These are phyloP conservation scores for Aspergillus diversus DNA, from an alignment of 495 filamentous ascomycete genomes.

Conservation along the genomic window DNA sequence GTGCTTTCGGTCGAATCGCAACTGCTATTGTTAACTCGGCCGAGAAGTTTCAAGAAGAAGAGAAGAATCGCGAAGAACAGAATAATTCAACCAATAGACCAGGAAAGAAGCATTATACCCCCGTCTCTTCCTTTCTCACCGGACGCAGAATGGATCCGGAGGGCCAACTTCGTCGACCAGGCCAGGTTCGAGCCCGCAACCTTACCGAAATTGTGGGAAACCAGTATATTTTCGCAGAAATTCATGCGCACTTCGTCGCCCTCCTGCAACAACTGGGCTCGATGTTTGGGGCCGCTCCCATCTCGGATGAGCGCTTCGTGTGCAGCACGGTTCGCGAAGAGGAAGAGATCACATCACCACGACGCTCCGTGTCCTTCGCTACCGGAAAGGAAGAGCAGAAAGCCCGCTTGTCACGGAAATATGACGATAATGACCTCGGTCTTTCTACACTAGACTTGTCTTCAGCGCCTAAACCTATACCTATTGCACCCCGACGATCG, in stretches of 20 bases:
- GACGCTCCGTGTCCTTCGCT: conserved; percentile 29
- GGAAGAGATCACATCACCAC: conserved; percentile 26
- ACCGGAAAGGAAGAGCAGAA: conserved; percentile 25
- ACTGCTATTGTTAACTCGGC: conserved; percentile 70
- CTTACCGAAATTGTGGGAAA: conserved; percentile 85
- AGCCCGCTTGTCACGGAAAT: conserved; percentile 28
- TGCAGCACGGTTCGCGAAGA: conserved; percentile 47
- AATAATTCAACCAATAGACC: conserved; percentile 30
- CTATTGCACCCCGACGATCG: conserved; percentile 44
- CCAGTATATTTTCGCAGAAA: conserved; percentile 84
- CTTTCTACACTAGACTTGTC: conserved; percentile 43
- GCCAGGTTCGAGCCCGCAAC: conserved; percentile 69
- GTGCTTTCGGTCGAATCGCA: conserved; percentile 77
- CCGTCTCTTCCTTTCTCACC: conserved; percentile 66
- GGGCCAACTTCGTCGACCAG: conserved; percentile 54
- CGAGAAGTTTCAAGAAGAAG: conserved; percentile 54
- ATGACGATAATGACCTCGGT: conserved; percentile 39
- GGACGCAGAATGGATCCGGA: conserved; percentile 62
- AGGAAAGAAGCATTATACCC: conserved; percentile 48
- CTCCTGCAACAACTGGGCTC: conserved; percentile 68
- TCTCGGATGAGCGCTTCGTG: conserved; percentile 50
- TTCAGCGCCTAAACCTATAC: conserved; percentile 48
- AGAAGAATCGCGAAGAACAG: conserved; percentile 49
- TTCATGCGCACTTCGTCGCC: conserved; percentile 79
- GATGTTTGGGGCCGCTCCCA: conserved; percentile 49